Conservation (phyloP, 768 basidiomycete species). For the Suillus tomentosus region DNA sequence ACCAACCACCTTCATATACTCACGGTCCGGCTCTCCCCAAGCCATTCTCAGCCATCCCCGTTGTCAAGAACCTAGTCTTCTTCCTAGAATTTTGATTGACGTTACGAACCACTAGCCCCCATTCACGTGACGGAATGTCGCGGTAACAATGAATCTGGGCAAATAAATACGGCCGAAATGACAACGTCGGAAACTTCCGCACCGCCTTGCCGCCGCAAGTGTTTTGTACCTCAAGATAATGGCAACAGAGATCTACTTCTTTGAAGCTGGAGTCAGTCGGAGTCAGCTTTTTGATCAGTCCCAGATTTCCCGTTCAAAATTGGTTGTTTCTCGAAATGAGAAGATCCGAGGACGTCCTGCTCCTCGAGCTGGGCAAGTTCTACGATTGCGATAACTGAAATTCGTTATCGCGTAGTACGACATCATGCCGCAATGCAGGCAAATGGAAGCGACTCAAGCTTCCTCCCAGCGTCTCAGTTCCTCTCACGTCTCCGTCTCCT, state of each 20-base stretch:
- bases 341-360: background rate
- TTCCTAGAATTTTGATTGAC: slow-evolving; percentile 8
- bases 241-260: background rate
- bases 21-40: background rate
- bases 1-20: background rate
- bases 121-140: no score
- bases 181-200: background rate
- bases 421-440: slow-evolving; percentile 3
- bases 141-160: no score
- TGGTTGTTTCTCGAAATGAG: background rate
- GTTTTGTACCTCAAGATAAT: background rate
- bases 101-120: background rate
- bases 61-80: slow-evolving; percentile 3
- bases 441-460: background rate
- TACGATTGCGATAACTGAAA: background rate
- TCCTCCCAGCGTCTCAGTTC: slow-evolving; percentile 1
- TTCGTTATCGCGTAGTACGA: slow-evolving; percentile 4
- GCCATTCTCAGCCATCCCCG: background rate
- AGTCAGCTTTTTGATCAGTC: background rate
- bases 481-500: slow-evolving; percentile 2
- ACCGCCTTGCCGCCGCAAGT: background rate
- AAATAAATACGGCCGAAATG: no score
- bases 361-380: background rate
- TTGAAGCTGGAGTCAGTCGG: background rate
- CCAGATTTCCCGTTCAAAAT: background rate